Conservation (phyloP, 1,284 basidiomycete species). For the Fomes fomentarius region DNA sequence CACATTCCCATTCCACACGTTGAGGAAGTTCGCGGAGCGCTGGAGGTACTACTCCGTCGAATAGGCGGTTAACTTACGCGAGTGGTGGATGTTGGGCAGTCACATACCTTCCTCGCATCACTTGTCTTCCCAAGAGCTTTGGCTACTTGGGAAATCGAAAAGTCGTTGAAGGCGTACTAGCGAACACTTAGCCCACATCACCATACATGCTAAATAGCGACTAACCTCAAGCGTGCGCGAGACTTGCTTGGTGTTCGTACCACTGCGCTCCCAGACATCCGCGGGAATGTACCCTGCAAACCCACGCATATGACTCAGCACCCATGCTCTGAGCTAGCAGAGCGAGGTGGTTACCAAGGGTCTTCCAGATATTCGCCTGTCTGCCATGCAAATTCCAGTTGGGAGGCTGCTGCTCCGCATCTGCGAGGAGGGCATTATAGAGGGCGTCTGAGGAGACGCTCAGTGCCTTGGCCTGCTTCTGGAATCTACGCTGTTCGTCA, state of each 20-base stretch:
- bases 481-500: conserved; percentile 44
- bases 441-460: conserved; percentile 52
- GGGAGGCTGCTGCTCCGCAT: conserved; percentile 59
- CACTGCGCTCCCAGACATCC: conserved; percentile 53
- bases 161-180: conserved; percentile 65
- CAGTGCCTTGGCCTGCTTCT: conserved; percentile 47
- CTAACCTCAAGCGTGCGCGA: conserved; percentile 62
- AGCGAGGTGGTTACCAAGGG: conserved; percentile 37
- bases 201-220: background rate
- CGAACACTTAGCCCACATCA: background rate
- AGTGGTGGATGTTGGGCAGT: background rate
- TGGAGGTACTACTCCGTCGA: conserved; percentile 45
- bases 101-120: conserved; percentile 53
- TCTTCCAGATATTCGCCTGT: conserved; percentile 57
- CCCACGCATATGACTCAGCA: no score
- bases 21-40: conserved; percentile 59
- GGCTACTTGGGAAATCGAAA: conserved; percentile 65
- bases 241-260: conserved; percentile 62
- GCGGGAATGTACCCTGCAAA: conserved; percentile 48
- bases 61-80: background rate
- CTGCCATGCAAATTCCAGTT: conserved; percentile 70
- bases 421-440: conserved; percentile 57
- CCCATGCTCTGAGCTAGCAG: no score
- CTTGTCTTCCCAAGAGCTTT: conserved; percentile 50
- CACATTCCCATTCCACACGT: conserved; percentile 60